phyloP scores from a whole-genome alignment of 306 rosid genomes.

The Prinsepia uniflora region DNA sequence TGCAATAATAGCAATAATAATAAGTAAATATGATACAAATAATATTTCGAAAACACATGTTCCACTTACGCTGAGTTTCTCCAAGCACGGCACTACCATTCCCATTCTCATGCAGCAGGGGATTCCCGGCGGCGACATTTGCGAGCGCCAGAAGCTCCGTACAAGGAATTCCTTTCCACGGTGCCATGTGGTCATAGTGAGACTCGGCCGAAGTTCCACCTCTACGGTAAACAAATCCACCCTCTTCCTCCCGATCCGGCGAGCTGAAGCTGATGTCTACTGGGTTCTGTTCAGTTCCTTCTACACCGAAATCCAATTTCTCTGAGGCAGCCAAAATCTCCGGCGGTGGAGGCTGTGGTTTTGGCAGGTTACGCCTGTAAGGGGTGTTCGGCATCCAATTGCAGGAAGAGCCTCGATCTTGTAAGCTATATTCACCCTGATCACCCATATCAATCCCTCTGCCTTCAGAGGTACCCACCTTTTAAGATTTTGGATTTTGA shows the following conservation, averaged over 20 bases:
- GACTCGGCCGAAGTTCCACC: conserved; percentile 1
- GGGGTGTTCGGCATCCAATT: conserved; percentile 15
- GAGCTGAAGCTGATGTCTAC: not conserved
- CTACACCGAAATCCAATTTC: conserved; percentile 3
- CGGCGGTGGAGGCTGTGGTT: not conserved
- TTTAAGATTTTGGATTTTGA: not conserved
- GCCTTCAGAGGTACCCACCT: conserved; percentile 12
- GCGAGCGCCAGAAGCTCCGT: conserved; percentile 18
- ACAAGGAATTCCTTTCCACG: conserved; percentile 5
- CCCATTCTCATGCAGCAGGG: not conserved
- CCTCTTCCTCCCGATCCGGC: not conserved
- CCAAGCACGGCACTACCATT: not conserved
- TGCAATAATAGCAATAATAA: rapidly evolving
- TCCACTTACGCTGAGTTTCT: conserved; percentile 15
- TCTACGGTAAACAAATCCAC: not conserved
- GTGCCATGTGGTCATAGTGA: not conserved
- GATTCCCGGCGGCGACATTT: not conserved
- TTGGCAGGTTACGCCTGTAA: conserved; percentile 11
- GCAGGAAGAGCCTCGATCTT: conserved; percentile 1
- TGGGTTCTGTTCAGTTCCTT: not conserved
- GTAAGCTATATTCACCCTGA: conserved; percentile 6
- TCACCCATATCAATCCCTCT: conserved; percentile 14
- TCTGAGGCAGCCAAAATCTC: conserved; percentile 5
- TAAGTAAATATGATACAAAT: conserved; percentile 1
- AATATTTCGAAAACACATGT: too few species aligned